phyloP scores from a whole-genome alignment of 2,329 filamentous ascomycete genomes.

The Metarhizium rileyi region DNA sequence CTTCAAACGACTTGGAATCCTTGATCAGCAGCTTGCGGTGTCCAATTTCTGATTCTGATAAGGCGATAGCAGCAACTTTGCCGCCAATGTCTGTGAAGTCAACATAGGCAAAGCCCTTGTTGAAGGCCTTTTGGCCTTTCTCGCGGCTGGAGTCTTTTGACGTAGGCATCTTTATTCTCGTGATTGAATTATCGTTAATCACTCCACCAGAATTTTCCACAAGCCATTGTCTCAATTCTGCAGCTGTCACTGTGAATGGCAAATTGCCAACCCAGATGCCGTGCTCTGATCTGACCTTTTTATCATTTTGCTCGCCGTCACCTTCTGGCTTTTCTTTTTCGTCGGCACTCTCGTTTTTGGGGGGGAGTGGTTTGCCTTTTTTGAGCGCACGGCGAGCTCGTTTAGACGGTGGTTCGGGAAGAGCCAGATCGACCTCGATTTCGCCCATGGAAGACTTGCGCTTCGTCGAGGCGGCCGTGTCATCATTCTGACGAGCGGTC shows the following conservation, averaged over 20 bases:
- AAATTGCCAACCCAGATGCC: conserved; percentile 96
- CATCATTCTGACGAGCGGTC: conserved; percentile 3
- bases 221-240: conserved; percentile 72
- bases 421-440: conserved; percentile 79
- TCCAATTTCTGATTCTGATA: conserved; percentile 73
- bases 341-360: conserved; percentile 28
- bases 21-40: conserved; percentile 87
- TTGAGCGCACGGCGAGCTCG: conserved; percentile 84
- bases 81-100: conserved; percentile 69
- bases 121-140: conserved; percentile 33
- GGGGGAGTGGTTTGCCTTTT: conserved; percentile 58
- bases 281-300: conserved; percentile 58
- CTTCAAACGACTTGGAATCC: conserved; percentile 80
- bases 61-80: conserved; percentile 66
- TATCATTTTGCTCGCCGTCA: conserved; percentile 28
- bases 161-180: conserved; percentile 70
- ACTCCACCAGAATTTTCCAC: conserved; percentile 57
- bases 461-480: conserved; percentile 34
- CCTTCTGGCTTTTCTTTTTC: conserved; percentile 24
- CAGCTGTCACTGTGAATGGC: conserved; percentile 68
- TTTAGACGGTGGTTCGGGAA: conserved; percentile 93
- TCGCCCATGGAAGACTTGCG: conserved; percentile 62
- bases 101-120: conserved; percentile 94
- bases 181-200: conserved; percentile 63
- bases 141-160: conserved; percentile 38